These are phyloP conservation scores for Ophiostoma perfectum DNA, from an alignment of 2,329 filamentous ascomycete species.

Conservation along the genomic window DNA sequence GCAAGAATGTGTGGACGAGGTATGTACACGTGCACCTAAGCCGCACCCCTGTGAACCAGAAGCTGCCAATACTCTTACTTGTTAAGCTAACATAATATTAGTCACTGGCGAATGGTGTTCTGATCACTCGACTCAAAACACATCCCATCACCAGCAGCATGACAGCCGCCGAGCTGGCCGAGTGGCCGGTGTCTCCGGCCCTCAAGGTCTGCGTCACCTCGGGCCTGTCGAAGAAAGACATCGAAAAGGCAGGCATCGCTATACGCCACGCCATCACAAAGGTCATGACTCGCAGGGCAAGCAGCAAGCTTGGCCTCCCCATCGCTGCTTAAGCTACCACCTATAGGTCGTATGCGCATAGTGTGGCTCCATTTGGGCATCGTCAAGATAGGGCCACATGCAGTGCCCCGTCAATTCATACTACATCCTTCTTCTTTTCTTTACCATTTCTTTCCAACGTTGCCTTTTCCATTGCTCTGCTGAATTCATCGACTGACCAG, in stretches of 20 bases:
- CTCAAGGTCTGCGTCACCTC: conserved; percentile 88
- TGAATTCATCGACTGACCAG: not conserved
- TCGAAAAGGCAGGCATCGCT: conserved; percentile 83
- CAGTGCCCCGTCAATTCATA: not conserved
- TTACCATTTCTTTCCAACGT: not conserved
- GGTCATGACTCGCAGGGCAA: conserved; percentile 62
- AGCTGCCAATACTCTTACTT: too few species aligned
- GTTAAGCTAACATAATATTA: conserved; percentile 35
- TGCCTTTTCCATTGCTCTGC: not conserved
- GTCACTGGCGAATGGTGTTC: conserved; percentile 78
- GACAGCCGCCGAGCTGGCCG: conserved; percentile 61
- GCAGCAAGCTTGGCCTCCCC: conserved; percentile 29
- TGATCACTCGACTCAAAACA: conserved; percentile 81
- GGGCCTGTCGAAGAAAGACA: conserved; percentile 86
- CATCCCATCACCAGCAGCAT: conserved; percentile 61
- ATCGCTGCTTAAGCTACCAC: conserved; percentile 14
- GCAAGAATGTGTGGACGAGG: conserved; percentile 94
- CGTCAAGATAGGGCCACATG: not conserved
- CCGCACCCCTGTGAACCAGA: too few species aligned
- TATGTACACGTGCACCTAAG: conserved; percentile 39
- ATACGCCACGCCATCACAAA: conserved; percentile 94
- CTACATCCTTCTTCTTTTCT: not conserved
- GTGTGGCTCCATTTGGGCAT: not conserved
- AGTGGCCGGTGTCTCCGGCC: conserved; percentile 68
- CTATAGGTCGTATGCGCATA: not conserved